Percentiles rank a stretch among this genome's conserved stretches.
phyloP scores from a whole-genome alignment of 306 rosid species.

The Acmispon strigosus region DNA sequence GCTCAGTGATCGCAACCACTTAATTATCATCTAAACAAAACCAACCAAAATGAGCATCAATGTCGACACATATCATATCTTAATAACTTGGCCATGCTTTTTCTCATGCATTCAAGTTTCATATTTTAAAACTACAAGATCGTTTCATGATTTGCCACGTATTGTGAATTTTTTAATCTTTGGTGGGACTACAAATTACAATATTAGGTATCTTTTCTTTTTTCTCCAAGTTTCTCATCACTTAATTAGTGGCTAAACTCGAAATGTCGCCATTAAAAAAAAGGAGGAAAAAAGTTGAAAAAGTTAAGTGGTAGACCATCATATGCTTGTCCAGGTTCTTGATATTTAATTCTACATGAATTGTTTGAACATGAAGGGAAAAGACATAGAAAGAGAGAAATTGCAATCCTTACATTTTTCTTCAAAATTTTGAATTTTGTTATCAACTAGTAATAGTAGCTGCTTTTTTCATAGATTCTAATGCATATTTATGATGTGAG shows the following conservation, averaged over 20 bases:
- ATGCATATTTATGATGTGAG: conserved; percentile 13
- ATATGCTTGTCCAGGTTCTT: conserved; percentile 22
- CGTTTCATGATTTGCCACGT: background rate
- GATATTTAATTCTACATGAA: conserved; percentile 14
- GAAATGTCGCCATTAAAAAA: conserved; percentile 30
- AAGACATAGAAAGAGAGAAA: too few relatives aligned
- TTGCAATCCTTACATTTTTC: background rate
- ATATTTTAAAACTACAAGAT: conserved; percentile 1
- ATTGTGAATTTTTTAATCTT: background rate
- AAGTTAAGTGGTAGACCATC: conserved; percentile 22
- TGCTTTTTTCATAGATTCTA: conserved; percentile 10
- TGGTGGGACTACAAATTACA: conserved; percentile 25
- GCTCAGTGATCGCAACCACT: conserved; percentile 5
- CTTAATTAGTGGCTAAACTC: conserved; percentile 34
- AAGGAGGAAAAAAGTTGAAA: conserved; percentile 8
- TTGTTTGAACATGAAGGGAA: background rate
- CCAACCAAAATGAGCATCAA: conserved; percentile 9
- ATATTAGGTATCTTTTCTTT: conserved; percentile 28
- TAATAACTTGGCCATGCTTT: conserved; percentile 8
- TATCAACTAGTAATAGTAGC: background rate
- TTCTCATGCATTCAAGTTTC: conserved; percentile 16
- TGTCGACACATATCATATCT: conserved; percentile 9
- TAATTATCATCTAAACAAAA: conserved; percentile 21
- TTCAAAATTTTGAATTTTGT: background rate
- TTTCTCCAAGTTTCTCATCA: conserved; percentile 29